Conservation (phyloP, 2,329 filamentous ascomycete genomes). For the Remersonia thermophila region DNA sequence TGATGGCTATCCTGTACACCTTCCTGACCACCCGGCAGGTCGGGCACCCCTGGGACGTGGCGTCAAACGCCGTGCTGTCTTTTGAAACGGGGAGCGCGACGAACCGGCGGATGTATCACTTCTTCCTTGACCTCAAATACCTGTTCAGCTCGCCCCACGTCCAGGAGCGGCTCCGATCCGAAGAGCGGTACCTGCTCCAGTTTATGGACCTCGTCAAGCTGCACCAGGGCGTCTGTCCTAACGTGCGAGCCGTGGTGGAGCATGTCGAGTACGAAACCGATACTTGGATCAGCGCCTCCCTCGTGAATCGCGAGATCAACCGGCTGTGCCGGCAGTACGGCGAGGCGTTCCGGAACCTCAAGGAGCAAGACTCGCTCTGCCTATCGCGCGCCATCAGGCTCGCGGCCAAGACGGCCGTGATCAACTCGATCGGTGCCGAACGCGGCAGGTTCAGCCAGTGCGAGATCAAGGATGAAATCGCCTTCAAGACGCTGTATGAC, state of each 20-base stretch:
- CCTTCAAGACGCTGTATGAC: slow-evolving; percentile 64
- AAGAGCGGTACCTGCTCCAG: slow-evolving; percentile 80
- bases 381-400: slow-evolving; percentile 61
- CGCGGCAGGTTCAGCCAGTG: slow-evolving; percentile 70
- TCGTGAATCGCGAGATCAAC: slow-evolving; percentile 92
- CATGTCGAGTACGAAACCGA: slow-evolving; percentile 98
- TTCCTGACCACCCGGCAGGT: slow-evolving; percentile 95
- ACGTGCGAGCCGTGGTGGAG: slow-evolving; percentile 79
- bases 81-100: slow-evolving; percentile 93
- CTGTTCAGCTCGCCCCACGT: slow-evolving; percentile 82
- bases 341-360: slow-evolving; percentile 65
- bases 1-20: slow-evolving; percentile 94
- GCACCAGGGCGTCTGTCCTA: slow-evolving; percentile 94
- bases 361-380: slow-evolving; percentile 50
- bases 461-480: slow-evolving; percentile 77
- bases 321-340: slow-evolving; percentile 79
- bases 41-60: slow-evolving; percentile 81
- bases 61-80: slow-evolving; percentile 72
- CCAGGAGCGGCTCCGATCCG: slow-evolving; percentile 68
- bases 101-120: slow-evolving; percentile 92
- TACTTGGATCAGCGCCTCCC: slow-evolving; percentile 90
- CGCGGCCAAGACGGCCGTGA: slow-evolving; percentile 70
- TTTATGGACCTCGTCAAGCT: slow-evolving; percentile 93
- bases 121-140: slow-evolving; percentile 89
- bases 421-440: slow-evolving; percentile 84